Evolutionary conservation across 1,284 basidiomycete species (phyloP).

Genomic region (Inonotus obliquus): DNA sequence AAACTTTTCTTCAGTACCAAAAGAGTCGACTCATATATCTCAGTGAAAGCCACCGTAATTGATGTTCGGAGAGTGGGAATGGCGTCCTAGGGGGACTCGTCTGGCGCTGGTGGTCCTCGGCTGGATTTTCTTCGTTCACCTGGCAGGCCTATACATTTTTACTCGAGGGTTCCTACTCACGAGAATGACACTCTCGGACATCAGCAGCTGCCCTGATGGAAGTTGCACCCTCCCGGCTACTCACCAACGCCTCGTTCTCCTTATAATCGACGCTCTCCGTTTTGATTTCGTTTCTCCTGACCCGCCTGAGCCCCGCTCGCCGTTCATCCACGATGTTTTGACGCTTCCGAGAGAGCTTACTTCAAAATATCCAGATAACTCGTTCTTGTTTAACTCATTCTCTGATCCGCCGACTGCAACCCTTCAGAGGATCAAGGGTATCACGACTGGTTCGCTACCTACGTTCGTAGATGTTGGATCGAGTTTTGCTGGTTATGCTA

Average conservation of each 20-base stretch:
- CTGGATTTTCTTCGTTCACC: conserved; percentile 56
- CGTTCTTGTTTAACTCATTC: conserved; percentile 85
- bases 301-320: conserved; percentile 55
- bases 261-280: conserved; percentile 91
- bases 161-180: conserved; percentile 86
- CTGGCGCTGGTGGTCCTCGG: conserved; percentile 37
- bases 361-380: conserved; percentile 54
- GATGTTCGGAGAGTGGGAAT: neutral
- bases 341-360: conserved; percentile 75
- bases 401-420: conserved; percentile 96
- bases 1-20: too few species aligned
- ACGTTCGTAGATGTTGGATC: conserved; percentile 94
- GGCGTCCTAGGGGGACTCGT: conserved; percentile 11
- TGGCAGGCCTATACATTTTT: conserved; percentile 73
- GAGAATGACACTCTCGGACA: conserved; percentile 69
- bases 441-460: conserved; percentile 94
- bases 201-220: conserved; percentile 43
- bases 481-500: conserved; percentile 85
- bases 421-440: conserved; percentile 90
- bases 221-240: conserved; percentile 52
- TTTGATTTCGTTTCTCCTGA: conserved; percentile 90
- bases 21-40: too few species aligned
- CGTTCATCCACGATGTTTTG: conserved; percentile 80
- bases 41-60: too few species aligned
- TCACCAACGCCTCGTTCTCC: conserved; percentile 75